Evolutionary conservation across 805 yeast genomes (phyloP), one percentile per base, ranked within the genome.

Genomic region (Metschnikowia chrysomelidarum): DNA sequence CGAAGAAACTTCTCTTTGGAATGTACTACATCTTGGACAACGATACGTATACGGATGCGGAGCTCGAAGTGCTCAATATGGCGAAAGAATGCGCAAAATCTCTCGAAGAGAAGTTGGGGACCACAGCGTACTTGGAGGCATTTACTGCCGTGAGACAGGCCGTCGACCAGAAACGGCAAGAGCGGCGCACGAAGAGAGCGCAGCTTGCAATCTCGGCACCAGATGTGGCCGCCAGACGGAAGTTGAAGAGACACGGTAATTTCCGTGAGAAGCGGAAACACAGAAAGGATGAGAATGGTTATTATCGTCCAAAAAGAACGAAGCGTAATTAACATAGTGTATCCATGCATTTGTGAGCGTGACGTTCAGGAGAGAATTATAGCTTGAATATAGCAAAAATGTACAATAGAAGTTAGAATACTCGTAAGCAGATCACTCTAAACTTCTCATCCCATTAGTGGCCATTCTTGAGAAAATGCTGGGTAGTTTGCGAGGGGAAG

Each of bases 161-260:
- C 12, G 81, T 89, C 16, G 62, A 59, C 19, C 64, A 66, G 22
- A 76, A 87, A 57, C 75, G 97, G 51, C 73, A 73, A 40, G 94
- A 87, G 31, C 77, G 97, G 60, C 78, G 72, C 54, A 74, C 84
- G 0, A 82, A 80, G 53, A 71, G 88, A 38, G 83, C 95, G 0
- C 80, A 83, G 40, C 62, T 87, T 54, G 83, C 87, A 3, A 69
- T 89, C 8, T 74, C 71, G 14, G 84, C 82, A 4, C 98, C 98
- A 1, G 95, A 83, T 11, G 61, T 75, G 26, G 81, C 87, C n/a
- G 93, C 96, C 2, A 75, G 73, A 46, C 76, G 85, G 58, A 86
- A 83, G 62, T 53, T 86, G 51, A 81, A 71, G 60, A 86, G 84
- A 57, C 94, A 89, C 62, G 77, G 71, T 24, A 75, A 81, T 49